phyloP scores from a whole-genome alignment of 768 basidiomycete genomes.

The Rhodocollybia butyracea region DNA sequence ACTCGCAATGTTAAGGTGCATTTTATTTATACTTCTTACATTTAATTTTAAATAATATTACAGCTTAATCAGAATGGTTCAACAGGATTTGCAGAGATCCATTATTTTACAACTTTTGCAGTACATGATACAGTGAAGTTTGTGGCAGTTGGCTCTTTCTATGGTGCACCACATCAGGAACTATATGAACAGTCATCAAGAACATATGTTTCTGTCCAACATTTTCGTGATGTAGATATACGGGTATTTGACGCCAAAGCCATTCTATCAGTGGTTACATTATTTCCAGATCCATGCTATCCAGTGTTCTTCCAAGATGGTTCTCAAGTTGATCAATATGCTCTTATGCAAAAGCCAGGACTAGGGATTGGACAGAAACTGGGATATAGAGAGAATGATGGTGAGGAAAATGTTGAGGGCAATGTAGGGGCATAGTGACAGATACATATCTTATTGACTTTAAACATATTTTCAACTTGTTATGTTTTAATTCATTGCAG shows the following conservation, averaged over 20 bases:
- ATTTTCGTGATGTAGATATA: conserved; percentile 16
- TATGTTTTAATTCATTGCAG: no score
- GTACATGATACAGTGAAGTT: neutral
- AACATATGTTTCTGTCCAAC: neutral
- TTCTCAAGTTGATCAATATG: neutral
- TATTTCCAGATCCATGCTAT: conserved; percentile 20
- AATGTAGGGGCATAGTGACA: no score
- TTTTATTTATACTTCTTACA: no score
- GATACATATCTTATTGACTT: no score
- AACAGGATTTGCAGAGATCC: no score
- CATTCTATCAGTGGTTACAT: conserved; percentile 24
- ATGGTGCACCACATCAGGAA: neutral
- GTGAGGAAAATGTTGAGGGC: no score
- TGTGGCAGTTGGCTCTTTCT: conserved; percentile 6
- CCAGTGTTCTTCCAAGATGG: neutral
- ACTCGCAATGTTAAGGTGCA: conserved; percentile 31
- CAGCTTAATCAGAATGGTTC: no score
- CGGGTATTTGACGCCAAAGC: conserved; percentile 27
- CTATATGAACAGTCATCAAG: neutral
- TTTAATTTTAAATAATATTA: no score
- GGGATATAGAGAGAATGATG: neutral
- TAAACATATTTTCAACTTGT: no score
- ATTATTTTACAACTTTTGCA: no score
- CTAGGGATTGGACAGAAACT: neutral
- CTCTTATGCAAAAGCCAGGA: conserved; percentile 2